Conservation (phyloP, 139 green algal species). For the Chlorella sp. region DNA sequence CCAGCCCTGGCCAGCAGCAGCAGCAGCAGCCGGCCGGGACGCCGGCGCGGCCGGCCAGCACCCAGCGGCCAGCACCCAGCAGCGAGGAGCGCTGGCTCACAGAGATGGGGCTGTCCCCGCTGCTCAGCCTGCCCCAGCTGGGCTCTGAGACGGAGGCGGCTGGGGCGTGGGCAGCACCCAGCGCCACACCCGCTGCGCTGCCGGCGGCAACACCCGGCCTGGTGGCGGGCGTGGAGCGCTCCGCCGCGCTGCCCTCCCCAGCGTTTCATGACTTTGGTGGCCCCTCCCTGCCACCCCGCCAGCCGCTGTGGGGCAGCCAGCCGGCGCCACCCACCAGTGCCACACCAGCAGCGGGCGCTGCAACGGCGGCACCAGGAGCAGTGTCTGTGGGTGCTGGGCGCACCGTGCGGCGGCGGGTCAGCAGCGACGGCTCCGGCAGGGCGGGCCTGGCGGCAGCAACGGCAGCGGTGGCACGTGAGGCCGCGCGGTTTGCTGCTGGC, state of each 20-base stretch:
- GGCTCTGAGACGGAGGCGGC: background rate
- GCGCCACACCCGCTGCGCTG: background rate
- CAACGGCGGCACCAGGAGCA: background rate
- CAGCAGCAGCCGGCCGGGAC: background rate
- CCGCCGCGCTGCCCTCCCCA: background rate
- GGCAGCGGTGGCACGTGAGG: no score
- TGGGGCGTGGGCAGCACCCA: background rate
- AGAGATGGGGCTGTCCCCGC: background rate
- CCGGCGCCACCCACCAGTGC: background rate
- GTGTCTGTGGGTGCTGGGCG: no score
- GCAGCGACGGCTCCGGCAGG: no score
- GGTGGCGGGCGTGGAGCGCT: no score
- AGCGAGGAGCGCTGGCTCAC: conserved; percentile 1
- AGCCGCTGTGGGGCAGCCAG: no score
- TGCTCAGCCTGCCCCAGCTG: background rate
- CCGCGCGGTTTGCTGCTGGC: no score
- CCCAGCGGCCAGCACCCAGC: background rate
- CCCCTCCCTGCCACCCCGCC: background rate
- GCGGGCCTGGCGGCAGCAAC: no score
- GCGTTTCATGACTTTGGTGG: conserved; percentile 8
- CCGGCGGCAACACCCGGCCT: no score
- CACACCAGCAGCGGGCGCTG: background rate
- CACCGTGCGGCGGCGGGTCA: no score
- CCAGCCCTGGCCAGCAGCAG: background rate
- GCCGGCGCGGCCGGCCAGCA: background rate